Percentiles rank a stretch among this genome's conserved stretches.
Evolutionary conservation across 352 stramenopile genomes (phyloP).

Genomic region (Phytophthora colocasiae): DNA sequence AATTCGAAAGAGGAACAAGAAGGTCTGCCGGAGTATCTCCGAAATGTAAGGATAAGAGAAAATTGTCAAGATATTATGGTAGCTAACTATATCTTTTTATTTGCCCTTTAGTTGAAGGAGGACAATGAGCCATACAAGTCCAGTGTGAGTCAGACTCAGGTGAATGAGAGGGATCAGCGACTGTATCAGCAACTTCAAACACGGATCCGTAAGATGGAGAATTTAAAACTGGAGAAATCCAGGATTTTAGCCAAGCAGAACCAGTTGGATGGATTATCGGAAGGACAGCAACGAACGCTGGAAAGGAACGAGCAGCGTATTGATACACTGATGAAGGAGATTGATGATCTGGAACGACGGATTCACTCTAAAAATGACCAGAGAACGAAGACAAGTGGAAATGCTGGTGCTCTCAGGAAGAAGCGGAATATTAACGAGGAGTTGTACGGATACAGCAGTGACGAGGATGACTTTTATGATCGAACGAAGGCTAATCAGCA

Average conservation of each 20-base stretch:
- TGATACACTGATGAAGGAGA: conserved; percentile 65
- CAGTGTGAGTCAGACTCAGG: conserved; percentile 46
- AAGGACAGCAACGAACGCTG: conserved; percentile 69
- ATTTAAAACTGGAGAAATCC: conserved; percentile 69
- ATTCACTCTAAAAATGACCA: conserved; percentile 67
- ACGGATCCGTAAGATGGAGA: conserved; percentile 87
- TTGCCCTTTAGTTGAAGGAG: conserved; percentile 56
- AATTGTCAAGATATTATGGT: neutral
- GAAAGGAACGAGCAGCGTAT: conserved; percentile 73
- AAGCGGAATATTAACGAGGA: conserved; percentile 42
- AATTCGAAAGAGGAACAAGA: conserved; percentile 7
- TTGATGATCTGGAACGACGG: conserved; percentile 60
- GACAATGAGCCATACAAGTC: conserved; percentile 62
- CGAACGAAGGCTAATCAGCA: conserved; percentile 67
- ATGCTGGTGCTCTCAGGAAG: conserved; percentile 1
- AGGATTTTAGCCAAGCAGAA: conserved; percentile 82
- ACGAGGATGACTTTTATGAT: conserved; percentile 87
- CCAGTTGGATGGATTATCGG: conserved; percentile 58
- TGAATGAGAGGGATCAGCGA: conserved; percentile 78
- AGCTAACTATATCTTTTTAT: conserved; percentile 11
- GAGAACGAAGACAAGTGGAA: conserved; percentile 39
- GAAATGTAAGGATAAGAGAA: conserved; percentile 46
- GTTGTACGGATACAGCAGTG: conserved; percentile 64
- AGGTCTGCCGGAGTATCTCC: conserved; percentile 76
- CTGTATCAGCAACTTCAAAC: conserved; percentile 82